These are phyloP conservation scores for Hygrocybe coccinea DNA, from an alignment of 768 basidiomycete genomes.

Conservation along the genomic window DNA sequence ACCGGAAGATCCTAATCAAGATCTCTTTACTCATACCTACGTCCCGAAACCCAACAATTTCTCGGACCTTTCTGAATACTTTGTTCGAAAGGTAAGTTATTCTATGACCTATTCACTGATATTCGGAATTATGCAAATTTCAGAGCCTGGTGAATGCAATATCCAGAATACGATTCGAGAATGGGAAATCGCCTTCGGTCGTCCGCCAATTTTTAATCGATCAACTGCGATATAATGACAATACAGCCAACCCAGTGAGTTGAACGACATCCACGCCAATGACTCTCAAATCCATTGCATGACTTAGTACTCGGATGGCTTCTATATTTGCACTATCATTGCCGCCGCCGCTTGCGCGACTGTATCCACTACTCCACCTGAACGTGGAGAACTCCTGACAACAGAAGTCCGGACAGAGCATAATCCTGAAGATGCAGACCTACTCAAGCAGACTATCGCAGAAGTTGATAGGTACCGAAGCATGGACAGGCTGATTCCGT, in stretches of 20 bases:
- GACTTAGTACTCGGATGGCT: slow-evolving; percentile 79
- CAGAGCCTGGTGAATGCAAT: slow-evolving; percentile 79
- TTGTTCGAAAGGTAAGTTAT: slow-evolving; percentile 78
- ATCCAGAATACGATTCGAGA: slow-evolving; percentile 80
- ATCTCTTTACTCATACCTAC: slow-evolving; percentile 80
- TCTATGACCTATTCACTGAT: slow-evolving; percentile 1
- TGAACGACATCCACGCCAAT: neutral
- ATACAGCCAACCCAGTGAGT: slow-evolving; percentile 80
- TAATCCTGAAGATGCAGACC: slow-evolving; percentile 60
- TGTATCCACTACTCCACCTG: slow-evolving; percentile 71
- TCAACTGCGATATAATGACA: slow-evolving; percentile 92
- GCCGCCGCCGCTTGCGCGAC: slow-evolving; percentile 75
- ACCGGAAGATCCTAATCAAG: slow-evolving; percentile 73
- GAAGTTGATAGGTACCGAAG: slow-evolving; percentile 90
- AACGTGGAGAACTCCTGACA: slow-evolving; percentile 71
- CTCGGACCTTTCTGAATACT: slow-evolving; percentile 85
- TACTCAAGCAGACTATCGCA: slow-evolving; percentile 68
- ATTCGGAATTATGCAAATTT: slow-evolving; percentile 1
- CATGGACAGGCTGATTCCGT: slow-evolving; percentile 93
- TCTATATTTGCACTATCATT: slow-evolving; percentile 84
- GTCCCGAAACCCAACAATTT: slow-evolving; percentile 97
- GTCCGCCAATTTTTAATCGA: slow-evolving; percentile 87
- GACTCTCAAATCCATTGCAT: slow-evolving; percentile 2
- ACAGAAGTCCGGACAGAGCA: slow-evolving; percentile 63
- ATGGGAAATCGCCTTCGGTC: slow-evolving; percentile 79